Conservation (phyloP, 139 green algal genomes). For the Haematococcus lacustris region DNA sequence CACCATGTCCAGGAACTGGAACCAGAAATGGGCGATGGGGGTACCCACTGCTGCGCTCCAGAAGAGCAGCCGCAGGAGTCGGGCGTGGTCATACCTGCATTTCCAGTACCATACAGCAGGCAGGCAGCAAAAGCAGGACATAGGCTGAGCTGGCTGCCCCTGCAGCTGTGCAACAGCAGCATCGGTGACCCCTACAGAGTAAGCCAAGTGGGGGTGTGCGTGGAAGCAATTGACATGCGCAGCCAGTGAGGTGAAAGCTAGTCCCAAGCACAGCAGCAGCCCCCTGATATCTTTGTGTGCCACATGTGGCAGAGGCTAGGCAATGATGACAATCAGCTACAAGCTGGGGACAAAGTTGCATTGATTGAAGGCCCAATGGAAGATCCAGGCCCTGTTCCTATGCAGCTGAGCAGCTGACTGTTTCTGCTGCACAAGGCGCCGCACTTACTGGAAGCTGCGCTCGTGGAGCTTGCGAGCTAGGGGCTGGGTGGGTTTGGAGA, state of each 20-base stretch:
- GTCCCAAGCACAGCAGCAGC: neutral
- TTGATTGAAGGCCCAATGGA: no score
- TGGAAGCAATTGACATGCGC: neutral
- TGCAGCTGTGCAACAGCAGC: neutral
- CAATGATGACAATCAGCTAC: no score
- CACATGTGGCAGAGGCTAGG: no score
- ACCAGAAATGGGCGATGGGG: constrained; percentile 40
- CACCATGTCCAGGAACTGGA: constrained; percentile 42
- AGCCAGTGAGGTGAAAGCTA: neutral
- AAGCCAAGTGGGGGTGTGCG: neutral
- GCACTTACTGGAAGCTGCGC: no score
- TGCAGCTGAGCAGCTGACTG: no score
- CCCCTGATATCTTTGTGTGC: no score
- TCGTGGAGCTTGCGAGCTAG: no score
- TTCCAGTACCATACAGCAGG: neutral
- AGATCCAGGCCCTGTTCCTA: no score
- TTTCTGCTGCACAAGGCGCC: no score
- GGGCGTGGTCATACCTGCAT: constrained; percentile 27
- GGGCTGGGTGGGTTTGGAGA: no score
- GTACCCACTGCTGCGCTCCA: constrained; percentile 28
- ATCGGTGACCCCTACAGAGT: neutral
- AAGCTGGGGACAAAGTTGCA: no score
- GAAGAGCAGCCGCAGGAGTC: constrained; percentile 19
- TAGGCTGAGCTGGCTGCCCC: neutral
- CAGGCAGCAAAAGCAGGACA: neutral